phyloP scores from a whole-genome alignment of 257 asterid species.

The Solanum ossicruentum region DNA sequence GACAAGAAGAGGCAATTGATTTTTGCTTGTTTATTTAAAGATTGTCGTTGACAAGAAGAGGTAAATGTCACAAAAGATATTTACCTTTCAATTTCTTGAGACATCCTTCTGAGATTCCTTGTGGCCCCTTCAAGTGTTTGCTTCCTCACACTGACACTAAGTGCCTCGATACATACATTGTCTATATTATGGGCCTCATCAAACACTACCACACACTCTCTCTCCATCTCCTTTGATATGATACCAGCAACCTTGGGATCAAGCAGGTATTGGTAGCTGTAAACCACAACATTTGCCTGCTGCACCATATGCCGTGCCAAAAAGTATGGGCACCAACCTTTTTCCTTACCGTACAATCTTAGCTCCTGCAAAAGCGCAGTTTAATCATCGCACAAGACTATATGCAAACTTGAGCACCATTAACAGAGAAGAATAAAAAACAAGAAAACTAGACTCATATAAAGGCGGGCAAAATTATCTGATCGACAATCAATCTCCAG shows the following conservation, averaged over 20 bases:
- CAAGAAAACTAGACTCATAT: not conserved
- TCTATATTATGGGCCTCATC: constrained; percentile 99
- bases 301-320: constrained; percentile 94
- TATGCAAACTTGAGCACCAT: not conserved
- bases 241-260: constrained; percentile 98
- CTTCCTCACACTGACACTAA: constrained; percentile 85
- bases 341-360: constrained; percentile 67
- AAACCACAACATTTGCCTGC: constrained; percentile 88
- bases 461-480: not conserved
- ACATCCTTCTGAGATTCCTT: constrained; percentile 77
- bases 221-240: constrained; percentile 97
- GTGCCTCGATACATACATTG: constrained; percentile 95
- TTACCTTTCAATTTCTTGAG: constrained; percentile 89
- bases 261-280: constrained; percentile 91
- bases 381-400: not conserved
- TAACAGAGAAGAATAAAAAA: not conserved
- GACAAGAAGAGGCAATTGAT: not conserved
- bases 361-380: constrained; percentile 38
- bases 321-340: constrained; percentile 96
- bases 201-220: constrained; percentile 90
- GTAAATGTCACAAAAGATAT: not conserved
- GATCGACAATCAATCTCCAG: not conserved
- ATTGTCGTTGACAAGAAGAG: not conserved
- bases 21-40: not conserved
- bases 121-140: constrained; percentile 98